Base-by-base conservation (phyloP, 2,329 filamentous ascomycete genomes). In the Mycocentrospora acerina region DNA sequence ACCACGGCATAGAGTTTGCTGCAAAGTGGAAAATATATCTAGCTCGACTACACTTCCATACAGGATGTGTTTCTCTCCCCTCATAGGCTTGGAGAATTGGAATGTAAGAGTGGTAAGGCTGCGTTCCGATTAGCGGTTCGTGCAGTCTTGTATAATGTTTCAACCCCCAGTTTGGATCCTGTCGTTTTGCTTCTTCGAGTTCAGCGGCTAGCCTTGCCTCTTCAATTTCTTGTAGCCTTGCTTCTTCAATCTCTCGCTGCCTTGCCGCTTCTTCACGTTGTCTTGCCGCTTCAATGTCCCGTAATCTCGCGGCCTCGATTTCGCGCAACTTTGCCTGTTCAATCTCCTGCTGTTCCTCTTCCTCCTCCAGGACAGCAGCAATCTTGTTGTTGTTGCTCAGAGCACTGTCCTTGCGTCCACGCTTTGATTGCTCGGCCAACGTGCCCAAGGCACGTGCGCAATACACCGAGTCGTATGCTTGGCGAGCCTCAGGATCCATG, bases 381-480 rank as follows among this genome's bases (percentile, higher is more conserved):
- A 44, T 36, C 13, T 37, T 39, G 22, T 30, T 41, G 33, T 49
- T 42, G 10, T 51, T 47, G 27, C 50, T 47, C 32, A 53, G 51
- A 18, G 45, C 52, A 26, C 55, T 57, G 28, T 55, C 52, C 32
- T 51, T 55, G 3, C 55, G 46, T 36, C 45, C 51, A 30, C 55
- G 46, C 41, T 56, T 53, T 22, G 47, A 42, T 18, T 43, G 48
- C 11, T 55, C 48, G 22, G 39, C 28, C 3, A 47, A 29, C 24
- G 47, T 24, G 7, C 46, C 46, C 14, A 40, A 26, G 7, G 19
- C 24, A 16, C 37, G 42, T 14, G 34, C 29, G 11, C 49, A 37
- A 34, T 59, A 64, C 9, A 42, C 41, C 10, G 29, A 38, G 24
- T 66, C 62, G 42, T 66, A 66, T 17, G 40, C 48, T 19, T 50